Conservation (phyloP, 2,329 filamentous ascomycete species). For the Aspergillus flavus region DNA sequence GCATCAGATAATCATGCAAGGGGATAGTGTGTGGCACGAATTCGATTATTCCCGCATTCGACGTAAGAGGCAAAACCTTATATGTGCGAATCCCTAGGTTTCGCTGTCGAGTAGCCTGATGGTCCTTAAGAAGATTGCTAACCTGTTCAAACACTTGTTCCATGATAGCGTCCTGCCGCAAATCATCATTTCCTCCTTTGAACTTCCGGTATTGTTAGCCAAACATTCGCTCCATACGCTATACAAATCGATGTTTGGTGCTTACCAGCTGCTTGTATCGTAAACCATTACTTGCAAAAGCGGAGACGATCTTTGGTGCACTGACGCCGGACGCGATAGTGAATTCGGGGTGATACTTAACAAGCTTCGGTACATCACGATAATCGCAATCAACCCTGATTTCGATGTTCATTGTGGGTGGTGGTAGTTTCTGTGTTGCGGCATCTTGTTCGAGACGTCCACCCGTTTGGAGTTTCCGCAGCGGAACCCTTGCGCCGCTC, state of each 20-base stretch:
- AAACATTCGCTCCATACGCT: not conserved
- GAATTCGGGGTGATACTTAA: constrained; percentile 73
- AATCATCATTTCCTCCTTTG: constrained; percentile 93
- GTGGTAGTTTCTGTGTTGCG: constrained; percentile 71
- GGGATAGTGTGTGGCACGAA: constrained; percentile 94
- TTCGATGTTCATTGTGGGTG: constrained; percentile 84
- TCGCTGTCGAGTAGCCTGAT: constrained; percentile 83
- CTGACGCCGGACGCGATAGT: constrained; percentile 87
- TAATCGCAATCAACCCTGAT: constrained; percentile 76
- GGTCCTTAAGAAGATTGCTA: constrained; percentile 82
- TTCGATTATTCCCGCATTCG: constrained; percentile 87
- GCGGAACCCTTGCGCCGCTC: constrained; percentile 62
- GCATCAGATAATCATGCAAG: constrained; percentile 87
- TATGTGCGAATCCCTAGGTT: constrained; percentile 92
- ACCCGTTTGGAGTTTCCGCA: constrained; percentile 67
- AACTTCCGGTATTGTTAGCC: constrained; percentile 52
- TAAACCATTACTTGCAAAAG: constrained; percentile 73
- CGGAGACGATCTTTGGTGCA: constrained; percentile 89
- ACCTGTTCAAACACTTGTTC: constrained; percentile 98
- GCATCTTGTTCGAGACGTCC: constrained; percentile 65
- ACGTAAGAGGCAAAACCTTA: constrained; percentile 88
- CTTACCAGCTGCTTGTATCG: constrained; percentile 81
- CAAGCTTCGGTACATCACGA: constrained; percentile 71
- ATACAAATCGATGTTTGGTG: not conserved
- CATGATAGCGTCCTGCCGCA: constrained; percentile 98